Base-by-base conservation (phyloP, 768 basidiomycete genomes). In the Lactifluus piperatus region DNA sequence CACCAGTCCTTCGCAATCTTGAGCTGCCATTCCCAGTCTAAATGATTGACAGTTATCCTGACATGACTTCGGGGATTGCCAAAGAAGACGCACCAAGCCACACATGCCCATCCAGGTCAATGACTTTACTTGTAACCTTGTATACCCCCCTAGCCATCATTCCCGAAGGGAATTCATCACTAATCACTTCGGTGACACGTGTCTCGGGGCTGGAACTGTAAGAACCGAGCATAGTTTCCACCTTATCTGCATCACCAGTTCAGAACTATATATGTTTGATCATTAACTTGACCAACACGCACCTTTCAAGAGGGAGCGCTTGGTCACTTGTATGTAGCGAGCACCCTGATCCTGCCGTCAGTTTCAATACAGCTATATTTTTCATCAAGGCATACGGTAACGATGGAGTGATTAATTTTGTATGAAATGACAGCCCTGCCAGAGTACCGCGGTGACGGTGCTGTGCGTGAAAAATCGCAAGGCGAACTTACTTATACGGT, bases 201-300 rank as follows among this genome's bases (percentile, higher is more conserved):
- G 88, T 69, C 26, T 84, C 77, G 34, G 79, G 82, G 2, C 75
- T 65, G n/a, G 92, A 90, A 2, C 91, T 88, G 70, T 93, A 97
- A 3, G 91, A 94, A 18, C 95, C 95, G 22, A 97, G 80, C 95
- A 98, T 97, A 66, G 88, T 81, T 69, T 94, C 92, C 66, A 91
- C 70, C 71, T 88, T 95, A 73, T 95, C 95, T 67, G 24, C 18
- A 37, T 45, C 27, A 41, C 56, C 58, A 30, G 52, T n/a, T 56
- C 47, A 55, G 57, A 45, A 45, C 37, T 48, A 26, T 14, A 27
- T 20, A 41, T 22, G 46, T 54, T 52, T 51, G 63, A 46, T 48
- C 51, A 57, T 24, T 37, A 47, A 10, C 26, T 37, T n/a, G 37
- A 57, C 29, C 24, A 27, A 34, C 64, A 62, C 65, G 61, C 64